phyloP scores from a whole-genome alignment of 2,329 filamentous ascomycete species.

The Cercospora sp. region DNA sequence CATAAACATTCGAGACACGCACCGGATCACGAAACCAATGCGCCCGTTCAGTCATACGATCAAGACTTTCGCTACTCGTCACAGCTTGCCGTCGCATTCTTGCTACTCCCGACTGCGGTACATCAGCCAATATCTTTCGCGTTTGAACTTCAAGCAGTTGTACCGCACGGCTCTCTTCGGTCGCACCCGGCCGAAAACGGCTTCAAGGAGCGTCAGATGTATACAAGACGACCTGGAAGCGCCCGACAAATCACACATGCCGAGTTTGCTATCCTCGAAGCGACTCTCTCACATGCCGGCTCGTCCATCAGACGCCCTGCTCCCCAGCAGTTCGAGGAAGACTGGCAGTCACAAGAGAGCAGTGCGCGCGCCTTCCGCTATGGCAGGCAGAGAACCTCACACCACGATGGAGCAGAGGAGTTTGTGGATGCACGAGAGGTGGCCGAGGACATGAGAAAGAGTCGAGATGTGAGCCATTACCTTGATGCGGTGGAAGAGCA shows the following conservation, averaged over 20 bases:
- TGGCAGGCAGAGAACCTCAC: background rate
- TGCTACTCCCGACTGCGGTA: constrained; percentile 10
- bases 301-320: background rate
- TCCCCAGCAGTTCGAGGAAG: background rate
- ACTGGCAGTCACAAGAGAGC: constrained; percentile 9
- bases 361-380: constrained; percentile 6
- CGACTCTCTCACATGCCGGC: background rate
- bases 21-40: background rate
- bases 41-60: background rate
- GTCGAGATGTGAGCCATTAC: background rate
- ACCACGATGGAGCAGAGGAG: background rate
- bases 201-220: background rate
- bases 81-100: background rate
- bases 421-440: constrained; percentile 1
- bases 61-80: background rate
- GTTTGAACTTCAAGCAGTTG: constrained; percentile 6
- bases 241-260: background rate
- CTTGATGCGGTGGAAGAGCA: constrained; percentile 13
- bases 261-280: background rate
- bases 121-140: constrained; percentile 7
- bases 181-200: background rate
- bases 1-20: background rate
- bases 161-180: background rate
- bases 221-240: background rate
- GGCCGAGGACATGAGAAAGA: background rate